These are phyloP conservation scores for Cruciata laevipes DNA, from an alignment of 257 asterid species.

Conservation along the genomic window DNA sequence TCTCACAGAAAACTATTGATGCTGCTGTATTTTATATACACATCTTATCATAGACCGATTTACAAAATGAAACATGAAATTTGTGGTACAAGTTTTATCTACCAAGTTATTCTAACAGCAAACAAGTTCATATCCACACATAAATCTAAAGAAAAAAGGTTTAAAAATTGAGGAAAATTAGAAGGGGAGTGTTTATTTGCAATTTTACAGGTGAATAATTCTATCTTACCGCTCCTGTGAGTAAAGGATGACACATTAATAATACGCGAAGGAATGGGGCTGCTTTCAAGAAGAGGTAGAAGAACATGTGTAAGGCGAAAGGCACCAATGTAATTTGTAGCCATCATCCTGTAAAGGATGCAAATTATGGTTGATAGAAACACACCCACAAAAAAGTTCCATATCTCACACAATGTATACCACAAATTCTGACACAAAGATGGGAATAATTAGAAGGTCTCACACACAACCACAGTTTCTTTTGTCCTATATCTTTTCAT, in stretches of 20 bases:
- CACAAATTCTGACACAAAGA: neutral
- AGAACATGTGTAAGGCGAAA: slow-evolving; percentile 71
- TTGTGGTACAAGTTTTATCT: neutral
- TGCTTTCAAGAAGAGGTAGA: slow-evolving; percentile 64
- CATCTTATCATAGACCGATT: too few species aligned
- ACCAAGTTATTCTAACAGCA: neutral
- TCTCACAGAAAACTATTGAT: neutral
- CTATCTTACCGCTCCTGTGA: slow-evolving; percentile 64
- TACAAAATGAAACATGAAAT: neutral
- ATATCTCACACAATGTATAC: neutral
- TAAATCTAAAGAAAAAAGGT: neutral
- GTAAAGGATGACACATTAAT: slow-evolving; percentile 86
- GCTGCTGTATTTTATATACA: neutral
- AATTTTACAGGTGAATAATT: neutral
- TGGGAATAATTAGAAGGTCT: neutral
- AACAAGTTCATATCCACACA: neutral
- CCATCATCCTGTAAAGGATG: slow-evolving; percentile 66
- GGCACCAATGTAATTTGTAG: slow-evolving; percentile 78
- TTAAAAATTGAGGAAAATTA: neutral
- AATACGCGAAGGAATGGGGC: slow-evolving; percentile 74
- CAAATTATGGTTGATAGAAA: neutral
- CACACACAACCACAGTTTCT: neutral
- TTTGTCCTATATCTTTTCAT: too few species aligned
- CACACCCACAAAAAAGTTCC: neutral
- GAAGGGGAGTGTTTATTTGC: neutral